Evolutionary conservation across 768 basidiomycete species (phyloP).

Genomic region (Boletus tomentosulus): DNA sequence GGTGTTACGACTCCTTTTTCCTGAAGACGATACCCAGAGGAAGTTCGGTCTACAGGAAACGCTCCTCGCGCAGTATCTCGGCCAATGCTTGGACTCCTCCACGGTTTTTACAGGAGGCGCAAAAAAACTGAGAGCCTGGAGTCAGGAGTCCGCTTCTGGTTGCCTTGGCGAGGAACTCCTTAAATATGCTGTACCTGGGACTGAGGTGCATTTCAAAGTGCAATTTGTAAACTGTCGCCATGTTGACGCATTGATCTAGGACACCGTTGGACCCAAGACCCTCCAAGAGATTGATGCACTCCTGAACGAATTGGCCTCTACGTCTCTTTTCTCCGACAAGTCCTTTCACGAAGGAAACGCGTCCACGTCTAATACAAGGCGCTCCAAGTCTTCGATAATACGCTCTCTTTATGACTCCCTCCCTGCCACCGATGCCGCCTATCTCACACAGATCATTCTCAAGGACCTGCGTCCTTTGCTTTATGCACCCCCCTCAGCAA

Average conservation of each 20-base stretch:
- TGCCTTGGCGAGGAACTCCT: slow-evolving; percentile 70
- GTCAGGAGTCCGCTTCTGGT: slow-evolving; percentile 43
- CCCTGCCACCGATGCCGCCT: slow-evolving; percentile 57
- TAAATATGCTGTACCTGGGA: slow-evolving; percentile 34
- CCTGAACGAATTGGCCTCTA: slow-evolving; percentile 70
- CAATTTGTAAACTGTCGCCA: not conserved
- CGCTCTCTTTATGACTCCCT: slow-evolving; percentile 56
- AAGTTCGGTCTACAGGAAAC: slow-evolving; percentile 73
- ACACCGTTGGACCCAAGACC: slow-evolving; percentile 31
- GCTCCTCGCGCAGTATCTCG: slow-evolving; percentile 49
- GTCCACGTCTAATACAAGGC: slow-evolving; percentile 28
- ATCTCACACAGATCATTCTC: slow-evolving; percentile 83
- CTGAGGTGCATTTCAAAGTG: slow-evolving; percentile 25
- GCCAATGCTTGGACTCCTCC: slow-evolving; percentile 43
- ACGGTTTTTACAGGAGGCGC: slow-evolving; percentile 22
- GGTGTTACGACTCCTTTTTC: slow-evolving; percentile 77
- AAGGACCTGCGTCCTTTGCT: slow-evolving; percentile 81
- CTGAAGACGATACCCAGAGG: slow-evolving; percentile 69
- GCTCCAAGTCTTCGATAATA: slow-evolving; percentile 39
- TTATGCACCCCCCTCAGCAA: slow-evolving; percentile 54
- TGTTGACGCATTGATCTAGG: slow-evolving; percentile 15
- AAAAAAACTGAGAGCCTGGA: slow-evolving; percentile 37
- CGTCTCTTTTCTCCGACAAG: slow-evolving; percentile 54
- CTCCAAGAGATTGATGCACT: slow-evolving; percentile 55
- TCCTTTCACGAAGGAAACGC: slow-evolving; percentile 37